These are phyloP conservation scores for Rhododendron henanense DNA, from an alignment of 148 eudicot genomes.

Conservation along the genomic window DNA sequence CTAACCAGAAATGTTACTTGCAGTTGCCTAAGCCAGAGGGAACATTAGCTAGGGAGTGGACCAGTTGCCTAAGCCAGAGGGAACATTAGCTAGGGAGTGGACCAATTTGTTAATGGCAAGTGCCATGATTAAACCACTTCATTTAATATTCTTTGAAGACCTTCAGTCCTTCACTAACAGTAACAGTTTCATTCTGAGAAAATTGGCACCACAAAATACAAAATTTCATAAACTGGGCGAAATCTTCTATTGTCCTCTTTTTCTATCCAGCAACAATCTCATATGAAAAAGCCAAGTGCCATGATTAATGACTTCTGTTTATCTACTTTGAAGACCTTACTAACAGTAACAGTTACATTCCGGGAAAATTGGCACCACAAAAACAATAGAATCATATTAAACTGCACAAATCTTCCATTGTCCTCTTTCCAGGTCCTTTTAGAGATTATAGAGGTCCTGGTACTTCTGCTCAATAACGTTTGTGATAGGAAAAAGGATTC, in stretches of 20 bases:
- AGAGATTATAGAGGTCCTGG: not conserved
- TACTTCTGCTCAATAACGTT: not conserved
- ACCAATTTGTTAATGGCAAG: not conserved
- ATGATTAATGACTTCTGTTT: not conserved
- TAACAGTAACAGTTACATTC: not conserved
- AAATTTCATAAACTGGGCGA: not conserved
- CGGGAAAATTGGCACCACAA: not conserved
- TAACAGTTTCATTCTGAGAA: not conserved
- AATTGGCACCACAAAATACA: not conserved
- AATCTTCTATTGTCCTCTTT: not conserved
- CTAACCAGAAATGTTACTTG: not conserved
- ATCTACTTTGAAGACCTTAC: not conserved
- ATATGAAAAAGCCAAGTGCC: not conserved
- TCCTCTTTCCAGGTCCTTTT: not conserved
- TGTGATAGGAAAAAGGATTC: not conserved
- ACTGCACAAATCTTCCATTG: not conserved
- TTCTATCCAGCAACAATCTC: not conserved
- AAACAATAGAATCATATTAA: not conserved
- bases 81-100: not conserved
- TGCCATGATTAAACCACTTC: not conserved
- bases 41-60: not conserved
- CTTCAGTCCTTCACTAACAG: not conserved
- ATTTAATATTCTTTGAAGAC: not conserved
- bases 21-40: not conserved
- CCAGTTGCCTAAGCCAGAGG: not conserved